Evolutionary conservation across 768 basidiomycete genomes (phyloP).

Genomic region (Boletus edulis): DNA sequence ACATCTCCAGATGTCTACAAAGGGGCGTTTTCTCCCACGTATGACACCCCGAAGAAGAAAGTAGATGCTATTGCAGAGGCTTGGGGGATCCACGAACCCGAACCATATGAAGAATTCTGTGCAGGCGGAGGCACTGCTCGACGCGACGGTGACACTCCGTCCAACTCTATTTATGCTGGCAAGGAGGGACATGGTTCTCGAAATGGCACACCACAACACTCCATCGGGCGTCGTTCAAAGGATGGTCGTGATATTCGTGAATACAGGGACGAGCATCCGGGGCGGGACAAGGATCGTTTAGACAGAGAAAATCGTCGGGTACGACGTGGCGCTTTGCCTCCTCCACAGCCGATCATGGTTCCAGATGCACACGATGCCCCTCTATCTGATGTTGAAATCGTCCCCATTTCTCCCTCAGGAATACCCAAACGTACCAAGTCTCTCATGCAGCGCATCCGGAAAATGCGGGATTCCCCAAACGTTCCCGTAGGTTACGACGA

Average conservation of each 20-base stretch:
- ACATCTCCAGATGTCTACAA: constrained; percentile 42
- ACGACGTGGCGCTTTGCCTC: constrained; percentile 62
- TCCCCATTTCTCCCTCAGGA: constrained; percentile 41
- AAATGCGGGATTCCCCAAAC: constrained; percentile 85
- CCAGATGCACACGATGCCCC: constrained; percentile 53
- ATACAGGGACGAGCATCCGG: constrained; percentile 37
- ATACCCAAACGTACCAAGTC: constrained; percentile 74
- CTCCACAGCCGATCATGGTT: constrained; percentile 81
- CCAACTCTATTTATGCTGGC: constrained; percentile 70
- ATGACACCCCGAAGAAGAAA: constrained; percentile 74
- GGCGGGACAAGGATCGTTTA: constrained; percentile 35
- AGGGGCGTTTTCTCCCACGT: constrained; percentile 46
- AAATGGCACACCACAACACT: constrained; percentile 35
- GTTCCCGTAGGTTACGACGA: constrained; percentile 61
- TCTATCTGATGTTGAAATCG: constrained; percentile 35
- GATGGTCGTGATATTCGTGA: constrained; percentile 52
- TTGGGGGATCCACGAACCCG: constrained; percentile 91
- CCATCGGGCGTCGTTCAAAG: constrained; percentile 39
- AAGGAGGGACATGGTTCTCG: constrained; percentile 45
- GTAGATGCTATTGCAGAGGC: constrained; percentile 89
- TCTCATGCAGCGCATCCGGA: constrained; percentile 84
- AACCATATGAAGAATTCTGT: constrained; percentile 87
- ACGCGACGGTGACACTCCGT: constrained; percentile 53
- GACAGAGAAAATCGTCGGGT: constrained; percentile 32
- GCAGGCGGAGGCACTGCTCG: constrained; percentile 65